Conservation (phyloP, 371 early-diverging fungal species). For the Saksenaea oblongispora region DNA sequence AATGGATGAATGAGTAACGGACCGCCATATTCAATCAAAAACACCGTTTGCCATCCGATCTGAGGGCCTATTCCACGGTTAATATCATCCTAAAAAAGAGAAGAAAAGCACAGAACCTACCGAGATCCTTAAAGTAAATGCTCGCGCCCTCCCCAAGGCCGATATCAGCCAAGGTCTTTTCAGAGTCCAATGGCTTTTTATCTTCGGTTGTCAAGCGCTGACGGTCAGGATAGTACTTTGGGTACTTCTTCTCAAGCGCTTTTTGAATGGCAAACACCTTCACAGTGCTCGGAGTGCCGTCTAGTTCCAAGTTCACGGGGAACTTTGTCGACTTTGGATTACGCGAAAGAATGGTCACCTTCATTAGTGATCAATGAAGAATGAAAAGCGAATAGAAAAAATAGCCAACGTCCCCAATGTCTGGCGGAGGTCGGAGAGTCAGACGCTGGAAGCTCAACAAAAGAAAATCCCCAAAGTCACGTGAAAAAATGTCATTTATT, state of each 20-base stretch:
- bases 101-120: slow-evolving; percentile 21
- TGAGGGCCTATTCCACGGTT: slow-evolving; percentile 70
- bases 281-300: slow-evolving; percentile 48
- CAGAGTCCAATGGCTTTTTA: slow-evolving; percentile 53
- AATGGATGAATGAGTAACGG: slow-evolving; percentile 88
- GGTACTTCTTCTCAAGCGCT: slow-evolving; percentile 62
- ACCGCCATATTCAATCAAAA: slow-evolving; percentile 92
- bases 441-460: too few species aligned
- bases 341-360: slow-evolving; percentile 46
- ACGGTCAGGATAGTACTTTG: slow-evolving; percentile 70
- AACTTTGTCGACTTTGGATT: slow-evolving; percentile 48
- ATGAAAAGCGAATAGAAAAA: background rate
- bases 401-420: background rate
- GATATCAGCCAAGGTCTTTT: slow-evolving; percentile 60
- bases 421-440: background rate
- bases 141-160: slow-evolving; percentile 63
- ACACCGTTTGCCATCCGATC: slow-evolving; percentile 94
- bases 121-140: slow-evolving; percentile 85
- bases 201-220: slow-evolving; percentile 75
- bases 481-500: too few species aligned
- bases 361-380: slow-evolving; percentile 29
- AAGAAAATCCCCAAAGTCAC: too few species aligned
- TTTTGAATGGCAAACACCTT: slow-evolving; percentile 65
- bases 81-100: background rate
- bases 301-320: slow-evolving; percentile 66